Conservation (phyloP, 2,329 filamentous ascomycete genomes). For the Pseudogymnoascus sp. region DNA sequence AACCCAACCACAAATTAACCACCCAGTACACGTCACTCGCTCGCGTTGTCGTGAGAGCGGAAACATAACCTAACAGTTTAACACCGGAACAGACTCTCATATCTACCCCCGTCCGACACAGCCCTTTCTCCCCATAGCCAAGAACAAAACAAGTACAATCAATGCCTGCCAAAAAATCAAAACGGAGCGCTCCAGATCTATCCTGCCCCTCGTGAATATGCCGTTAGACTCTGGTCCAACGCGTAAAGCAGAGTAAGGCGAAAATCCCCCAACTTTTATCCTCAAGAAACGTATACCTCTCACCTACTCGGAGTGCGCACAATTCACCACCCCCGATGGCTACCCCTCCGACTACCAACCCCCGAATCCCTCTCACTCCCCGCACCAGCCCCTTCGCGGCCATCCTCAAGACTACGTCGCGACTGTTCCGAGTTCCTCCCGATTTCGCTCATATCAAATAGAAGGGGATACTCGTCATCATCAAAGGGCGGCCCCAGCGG, state of each 20-base stretch:
- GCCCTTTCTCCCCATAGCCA: neutral
- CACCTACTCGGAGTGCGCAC: neutral
- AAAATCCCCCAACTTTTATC: neutral
- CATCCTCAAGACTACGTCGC: constrained; percentile 51
- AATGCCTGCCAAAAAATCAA: neutral
- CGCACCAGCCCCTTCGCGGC: constrained; percentile 21
- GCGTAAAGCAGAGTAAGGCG: neutral
- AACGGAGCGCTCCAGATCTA: neutral
- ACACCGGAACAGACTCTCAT: neutral
- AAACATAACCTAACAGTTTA: neutral
- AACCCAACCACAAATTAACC: neutral
- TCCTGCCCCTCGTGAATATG: neutral
- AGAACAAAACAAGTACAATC: neutral
- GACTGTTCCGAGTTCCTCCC: constrained; percentile 37
- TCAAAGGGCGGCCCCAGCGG: constrained; percentile 29
- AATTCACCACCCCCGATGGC: constrained; percentile 24
- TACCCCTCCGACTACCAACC: constrained; percentile 25
- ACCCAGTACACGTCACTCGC: neutral
- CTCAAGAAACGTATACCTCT: neutral
- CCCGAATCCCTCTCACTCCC: constrained; percentile 24
- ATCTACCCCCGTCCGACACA: neutral
- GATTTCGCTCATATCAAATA: constrained; percentile 68
- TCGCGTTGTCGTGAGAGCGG: neutral
- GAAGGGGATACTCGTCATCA: constrained; percentile 55
- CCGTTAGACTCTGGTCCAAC: neutral